Evolutionary conservation across 1,284 basidiomycete species (phyloP).

Genomic region (Lentinula novae-zelandiae): DNA sequence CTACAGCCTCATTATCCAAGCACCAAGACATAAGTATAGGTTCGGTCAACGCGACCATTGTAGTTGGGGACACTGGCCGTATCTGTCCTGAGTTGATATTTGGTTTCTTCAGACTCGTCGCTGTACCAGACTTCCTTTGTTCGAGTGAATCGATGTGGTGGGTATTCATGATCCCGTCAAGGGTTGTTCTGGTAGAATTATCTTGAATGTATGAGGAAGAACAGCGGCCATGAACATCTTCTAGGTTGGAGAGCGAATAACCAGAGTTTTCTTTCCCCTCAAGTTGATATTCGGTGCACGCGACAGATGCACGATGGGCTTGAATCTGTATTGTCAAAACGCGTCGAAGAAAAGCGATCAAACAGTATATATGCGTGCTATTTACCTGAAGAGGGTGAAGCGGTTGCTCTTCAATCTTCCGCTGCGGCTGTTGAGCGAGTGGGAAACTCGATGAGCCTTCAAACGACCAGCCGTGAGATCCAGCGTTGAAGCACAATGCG

Average conservation of each 20-base stretch:
- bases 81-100: not conserved
- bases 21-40: conserved; percentile 21
- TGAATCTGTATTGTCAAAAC: not conserved
- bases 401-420: not conserved
- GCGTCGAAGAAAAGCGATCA: not conserved
- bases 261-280: not conserved
- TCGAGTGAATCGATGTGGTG: not conserved
- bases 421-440: not conserved
- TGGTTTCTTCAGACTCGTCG: not conserved
- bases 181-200: not conserved
- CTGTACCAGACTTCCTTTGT: not conserved
- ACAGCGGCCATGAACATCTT: not conserved
- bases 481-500: not conserved
- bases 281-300: not conserved
- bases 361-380: not conserved
- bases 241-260: not conserved
- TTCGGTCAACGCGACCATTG: conserved; percentile 11
- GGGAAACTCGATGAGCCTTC: not conserved
- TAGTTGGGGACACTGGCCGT: conserved; percentile 3
- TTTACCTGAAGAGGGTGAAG: not conserved
- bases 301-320: not conserved
- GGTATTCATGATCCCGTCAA: not conserved
- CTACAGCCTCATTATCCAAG: conserved; percentile 20
- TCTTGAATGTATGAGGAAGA: not conserved
- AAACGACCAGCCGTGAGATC: not conserved